Evolutionary conservation across 805 yeast species (phyloP).

Genomic region (Brettanomyces custersianus): DNA sequence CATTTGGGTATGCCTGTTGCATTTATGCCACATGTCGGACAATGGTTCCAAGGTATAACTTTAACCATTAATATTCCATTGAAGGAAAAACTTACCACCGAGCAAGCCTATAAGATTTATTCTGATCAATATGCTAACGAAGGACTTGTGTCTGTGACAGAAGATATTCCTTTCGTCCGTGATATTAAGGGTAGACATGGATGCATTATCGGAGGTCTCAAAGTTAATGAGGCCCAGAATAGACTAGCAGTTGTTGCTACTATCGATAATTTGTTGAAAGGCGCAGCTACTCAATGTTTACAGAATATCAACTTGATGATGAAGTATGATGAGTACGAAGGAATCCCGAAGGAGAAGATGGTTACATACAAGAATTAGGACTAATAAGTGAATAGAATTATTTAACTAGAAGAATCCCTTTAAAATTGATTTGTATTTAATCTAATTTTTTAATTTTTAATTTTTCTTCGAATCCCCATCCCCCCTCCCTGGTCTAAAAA

Average conservation of each 20-base stretch:
- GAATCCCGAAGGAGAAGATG: constrained; percentile 51
- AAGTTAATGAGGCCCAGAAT: constrained; percentile 78
- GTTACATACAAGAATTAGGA: too few species aligned
- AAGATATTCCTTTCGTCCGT: constrained; percentile 88
- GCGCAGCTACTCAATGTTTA: constrained; percentile 97
- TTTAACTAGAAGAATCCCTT: too few species aligned
- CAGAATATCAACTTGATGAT: constrained; percentile 89
- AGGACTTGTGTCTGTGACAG: constrained; percentile 72
- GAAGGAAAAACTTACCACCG: constrained; percentile 57
- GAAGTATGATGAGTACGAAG: constrained; percentile 90
- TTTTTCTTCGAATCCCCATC: neutral
- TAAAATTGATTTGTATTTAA: too few species aligned
- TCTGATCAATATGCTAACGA: constrained; percentile 86
- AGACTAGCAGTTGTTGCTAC: constrained; percentile 93
- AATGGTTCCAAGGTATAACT: constrained; percentile 98
- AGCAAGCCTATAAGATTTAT: constrained; percentile 78
- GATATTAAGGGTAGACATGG: constrained; percentile 94
- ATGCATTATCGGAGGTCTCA: constrained; percentile 91
- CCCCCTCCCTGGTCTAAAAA: too few species aligned
- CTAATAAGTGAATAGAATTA: too few species aligned
- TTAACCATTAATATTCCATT: constrained; percentile 89
- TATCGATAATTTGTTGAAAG: constrained; percentile 91
- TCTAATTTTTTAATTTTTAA: neutral
- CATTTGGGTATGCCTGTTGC: constrained; percentile 76
- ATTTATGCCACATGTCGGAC: constrained; percentile 95